Evolutionary conservation across 2,329 filamentous ascomycete species (phyloP), one percentile per base, ranked within the genome.

Genomic region (Xylariomycetidae sp.): DNA sequence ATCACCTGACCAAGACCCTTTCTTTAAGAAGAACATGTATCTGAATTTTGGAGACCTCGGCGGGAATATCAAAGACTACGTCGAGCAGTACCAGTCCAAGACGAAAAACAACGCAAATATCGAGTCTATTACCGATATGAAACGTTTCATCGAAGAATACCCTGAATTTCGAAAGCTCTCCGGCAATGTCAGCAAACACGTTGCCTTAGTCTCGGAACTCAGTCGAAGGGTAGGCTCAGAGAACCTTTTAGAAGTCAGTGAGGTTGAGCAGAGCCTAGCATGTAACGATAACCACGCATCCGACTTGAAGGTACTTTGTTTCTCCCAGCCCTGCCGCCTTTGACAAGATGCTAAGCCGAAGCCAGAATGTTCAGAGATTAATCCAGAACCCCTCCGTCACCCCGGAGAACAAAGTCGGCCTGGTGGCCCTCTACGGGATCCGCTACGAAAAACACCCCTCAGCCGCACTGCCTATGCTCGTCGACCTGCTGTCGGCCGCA

Each of bases 1-100:
- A 22, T 94, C 90, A 2, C 89, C 92, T 61, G 92, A 98, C 44
- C 92, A 98, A 61, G 92, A 98, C 53, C 89, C 92, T 0, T 98
- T 98, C 65, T 98, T 98, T 69, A 96, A 74, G 63, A 96, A 96
- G 67, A 97, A 97, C 61, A 97, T 97, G 89, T 97, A 89, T 49
- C 77, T 95, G 51, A 97, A 97, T 57, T 98, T 97, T 59, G 89
- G 90, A 34, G 89, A 97, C 48, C 72, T 98, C 5, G 89, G 92
- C 9, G 85, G 90, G 25, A 96, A 94, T 49, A 95, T 96, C 56
- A 97, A 97, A 60, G 89, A 96, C 36, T 98, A 98, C 50, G 92
- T 98, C 35, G 89, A 95, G 56, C 92, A 97, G 56, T 98, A 97
- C 54, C 92, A 97, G 51, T 88, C 85, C 10, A 96, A 94, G 59